A percentile compares a stretch with the other conserved stretches of the same genome.
Evolutionary conservation across 23 red algal genomes (phyloP).

Genomic region (Gracilaria gracilis): DNA sequence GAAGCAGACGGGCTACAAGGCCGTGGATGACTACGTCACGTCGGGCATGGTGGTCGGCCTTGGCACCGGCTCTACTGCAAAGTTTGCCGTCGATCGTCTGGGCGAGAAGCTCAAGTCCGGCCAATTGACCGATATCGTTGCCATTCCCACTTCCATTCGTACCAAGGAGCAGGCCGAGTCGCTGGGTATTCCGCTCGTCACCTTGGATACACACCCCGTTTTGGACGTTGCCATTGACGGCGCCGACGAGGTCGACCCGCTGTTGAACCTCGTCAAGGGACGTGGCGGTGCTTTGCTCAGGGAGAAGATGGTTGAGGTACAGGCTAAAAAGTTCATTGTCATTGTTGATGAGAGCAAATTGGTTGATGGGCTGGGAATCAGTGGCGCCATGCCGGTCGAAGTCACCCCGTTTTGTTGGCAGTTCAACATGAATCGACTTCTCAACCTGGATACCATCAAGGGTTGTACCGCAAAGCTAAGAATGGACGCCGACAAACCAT

Average conservation of each 20-base stretch:
- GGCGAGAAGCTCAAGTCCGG: conserved; percentile 89
- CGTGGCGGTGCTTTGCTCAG: conserved; percentile 94
- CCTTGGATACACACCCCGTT: conserved; percentile 88
- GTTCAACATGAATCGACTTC: conserved; percentile 82
- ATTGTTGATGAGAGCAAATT: conserved; percentile 99
- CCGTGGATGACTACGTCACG: conserved; percentile 96
- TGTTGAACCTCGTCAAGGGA: conserved; percentile 96
- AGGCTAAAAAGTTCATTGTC: conserved; percentile 94
- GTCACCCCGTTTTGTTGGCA: conserved; percentile 99
- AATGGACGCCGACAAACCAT: conserved; percentile 76
- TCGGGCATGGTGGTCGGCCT: conserved; percentile 98
- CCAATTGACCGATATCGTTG: conserved; percentile 83
- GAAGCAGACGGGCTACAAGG: conserved; percentile 86
- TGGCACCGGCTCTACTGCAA: conserved; percentile 95
- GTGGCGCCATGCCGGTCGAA: conserved; percentile 98
- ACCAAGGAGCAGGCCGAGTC: conserved; percentile 93
- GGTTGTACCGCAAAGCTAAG: conserved; percentile 86
- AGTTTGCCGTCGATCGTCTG: conserved; percentile 95
- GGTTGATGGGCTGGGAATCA: conserved; percentile 89
- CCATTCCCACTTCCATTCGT: conserved; percentile 94
- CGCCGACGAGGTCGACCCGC: conserved; percentile 91
- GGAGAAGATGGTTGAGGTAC: conserved; percentile 99
- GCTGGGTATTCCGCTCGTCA: conserved; percentile 87
- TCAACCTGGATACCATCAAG: conserved; percentile 64
- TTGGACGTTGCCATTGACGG: conserved; percentile 99